Base-by-base conservation (phyloP, 768 basidiomycete species). In the Sarcomyxa edulis region DNA sequence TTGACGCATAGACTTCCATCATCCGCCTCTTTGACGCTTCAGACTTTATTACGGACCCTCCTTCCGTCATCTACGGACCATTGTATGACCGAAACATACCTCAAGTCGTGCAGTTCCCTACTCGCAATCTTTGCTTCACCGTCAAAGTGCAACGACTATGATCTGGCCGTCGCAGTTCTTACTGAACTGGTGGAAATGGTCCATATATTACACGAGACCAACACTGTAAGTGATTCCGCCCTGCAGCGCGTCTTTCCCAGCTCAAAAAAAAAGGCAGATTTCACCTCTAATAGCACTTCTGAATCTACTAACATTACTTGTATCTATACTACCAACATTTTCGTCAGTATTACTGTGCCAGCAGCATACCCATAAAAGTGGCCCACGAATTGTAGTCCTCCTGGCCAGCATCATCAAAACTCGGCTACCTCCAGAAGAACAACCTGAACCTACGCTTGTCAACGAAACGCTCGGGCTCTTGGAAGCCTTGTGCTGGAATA, bases 401-500 rank as follows among this genome's bases (percentile, higher is more conserved):
- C 25, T 81, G 8, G 65, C 63, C 39, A 51, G 56, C 16, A 56
- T 74, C 21, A 61, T 83, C 37, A 51, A 56, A 19, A 48, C 61
- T 16, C 60, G 72, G 28, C 57, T 73, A 12, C 44, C 47, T 7
- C 64, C 68, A 14, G 49, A 58, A 18, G 59, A 54, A 27, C 49
- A 52, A 12, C 42, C 45, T 18, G 56, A 47, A 18, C 19, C 22
- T 7, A 33, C 16, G 8, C 58, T 83, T 4, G 70, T 63, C 18
- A 52, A 46, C 26, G 69, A 72, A 46, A 58, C 59, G 0, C 39
- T 78, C 2, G 59, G 59, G 6, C 59, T 86, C 10, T 55, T 84
- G 10, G 78, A 84, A 50, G 62, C 67, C 0, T 45, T 85, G 21
- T 70, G 69, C 39, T 75, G 71, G 64, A 64, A 64, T 39, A 52